Evolutionary conservation across 768 basidiomycete species (phyloP), one percentile per base, ranked within the genome.

Genomic region (Rhizopogon vesiculosus): DNA sequence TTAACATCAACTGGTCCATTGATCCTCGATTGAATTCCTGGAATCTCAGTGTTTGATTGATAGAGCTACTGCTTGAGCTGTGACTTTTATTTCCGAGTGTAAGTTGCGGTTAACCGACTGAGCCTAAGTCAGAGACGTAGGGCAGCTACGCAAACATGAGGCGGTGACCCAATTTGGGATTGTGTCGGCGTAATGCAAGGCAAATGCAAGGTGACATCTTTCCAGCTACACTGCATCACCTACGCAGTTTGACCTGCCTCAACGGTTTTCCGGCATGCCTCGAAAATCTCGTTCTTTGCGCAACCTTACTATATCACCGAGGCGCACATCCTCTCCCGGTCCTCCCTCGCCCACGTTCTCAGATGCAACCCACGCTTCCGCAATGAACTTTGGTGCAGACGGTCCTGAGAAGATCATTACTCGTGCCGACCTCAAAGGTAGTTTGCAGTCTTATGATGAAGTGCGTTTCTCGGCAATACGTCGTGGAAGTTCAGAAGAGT

Each of bases 291-390:
- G 80, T 59, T 83, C 84, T 15, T 74, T 89, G 29, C 82, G 79
- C 57, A 73, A 76, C 29, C 72, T 86, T 33, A 68, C 79, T 8
- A 66, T 84, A 73, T 71, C 77, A 57, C 68, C 76, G 66, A 72
- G 61, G 52, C 74, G 77, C 54, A 73, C 70, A 51, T 67, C 74
- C 3, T 82, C 84, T 6, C 77, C 84, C 53, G 71, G 75, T 39
- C 85, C 88, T 54, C 88, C 89, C 2, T 93, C 91, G 25, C 91
- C 91, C 51, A 91, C 91, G 3, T 91, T 88, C 72, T 87, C 89
- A 31, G 90, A 92, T 18, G 75, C 82, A 22, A 93, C 92, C 9
- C 83, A 89, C 65, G 87, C 78, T 33, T 91, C 91, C 16, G 82
- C 80, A 45, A 81, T 91, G 74, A 82, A 87, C 68, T 87, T 91